These are phyloP conservation scores for Hippophae gyantsensis DNA, from an alignment of 306 rosid genomes.

Conservation along the genomic window DNA sequence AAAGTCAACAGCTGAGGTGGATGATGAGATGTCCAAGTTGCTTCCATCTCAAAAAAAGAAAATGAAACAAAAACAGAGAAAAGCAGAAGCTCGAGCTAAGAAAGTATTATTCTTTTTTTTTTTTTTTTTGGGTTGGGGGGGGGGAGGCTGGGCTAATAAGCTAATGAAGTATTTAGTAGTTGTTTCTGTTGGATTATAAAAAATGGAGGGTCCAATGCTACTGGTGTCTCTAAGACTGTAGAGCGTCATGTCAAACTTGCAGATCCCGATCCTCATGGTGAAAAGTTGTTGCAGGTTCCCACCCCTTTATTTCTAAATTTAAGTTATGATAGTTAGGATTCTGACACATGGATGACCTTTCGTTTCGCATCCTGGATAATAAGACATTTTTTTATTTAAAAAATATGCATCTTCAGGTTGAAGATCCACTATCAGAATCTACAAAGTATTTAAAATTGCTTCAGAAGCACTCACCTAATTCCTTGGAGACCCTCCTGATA, in stretches of 20 bases:
- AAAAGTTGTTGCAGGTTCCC: conserved; percentile 81
- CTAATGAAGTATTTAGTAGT: not conserved
- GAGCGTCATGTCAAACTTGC: conserved; percentile 77
- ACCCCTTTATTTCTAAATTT: conserved; percentile 9
- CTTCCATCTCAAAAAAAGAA: conserved; percentile 95
- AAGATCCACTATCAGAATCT: conserved; percentile 79
- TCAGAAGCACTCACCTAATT: conserved; percentile 79
- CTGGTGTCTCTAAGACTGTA: conserved; percentile 63
- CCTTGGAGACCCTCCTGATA: conserved; percentile 75
- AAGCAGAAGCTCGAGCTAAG: conserved; percentile 94
- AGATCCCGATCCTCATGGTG: conserved; percentile 87
- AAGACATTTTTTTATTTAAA: conserved; percentile 2
- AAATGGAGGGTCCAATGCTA: conserved; percentile 60
- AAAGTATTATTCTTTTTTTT: conserved; percentile 33
- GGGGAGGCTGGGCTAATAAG: too few species aligned
- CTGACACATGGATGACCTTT: not conserved
- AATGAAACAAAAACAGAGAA: conserved; percentile 87
- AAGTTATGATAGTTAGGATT: not conserved
- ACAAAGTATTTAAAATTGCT: conserved; percentile 88
- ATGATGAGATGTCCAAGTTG: conserved; percentile 69
- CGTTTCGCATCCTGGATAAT: conserved; percentile 2
- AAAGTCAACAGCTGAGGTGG: conserved; percentile 69
- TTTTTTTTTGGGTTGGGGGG: too few species aligned
- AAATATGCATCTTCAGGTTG: conserved; percentile 39
- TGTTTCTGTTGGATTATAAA: conserved; percentile 25